Base-by-base conservation (phyloP, 805 yeast species). In the Saccharomycopsis guyanensis region DNA sequence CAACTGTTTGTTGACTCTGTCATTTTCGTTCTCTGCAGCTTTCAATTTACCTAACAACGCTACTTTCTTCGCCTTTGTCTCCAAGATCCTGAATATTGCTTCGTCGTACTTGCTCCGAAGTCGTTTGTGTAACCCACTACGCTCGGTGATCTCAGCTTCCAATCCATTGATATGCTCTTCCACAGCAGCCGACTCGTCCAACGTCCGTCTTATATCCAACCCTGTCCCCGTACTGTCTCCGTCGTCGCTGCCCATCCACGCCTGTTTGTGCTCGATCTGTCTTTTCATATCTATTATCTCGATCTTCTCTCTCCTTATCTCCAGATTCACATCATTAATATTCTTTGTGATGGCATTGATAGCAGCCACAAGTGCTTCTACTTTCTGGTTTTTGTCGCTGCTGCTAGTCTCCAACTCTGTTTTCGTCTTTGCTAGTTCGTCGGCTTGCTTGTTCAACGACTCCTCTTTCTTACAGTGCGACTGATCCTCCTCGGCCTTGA, bases 31-130 rank as follows among this genome's bases (percentile, higher is more conserved):
- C 22, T 50, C 50, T n/a, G 35, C 29, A 4, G 12, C 15, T 3
- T 43, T 43, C 32, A 50, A 40, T 19, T 40, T 35, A n/a, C 44
- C 47, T 4, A 40, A 7, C 8, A 50, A 27, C 12, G 42, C 24
- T 15, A 46, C 41, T 35, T 49, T 46, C 32, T 50, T 50, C 19
- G 46, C 50, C 19, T 50, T 50, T 4, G 50, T 22, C 31, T 50
- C 43, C 7, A 50, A 25, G n/a, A 43, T 40, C 27, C 31, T 42
- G 31, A 50, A 46, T 6, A 46, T 33, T 20, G 38, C 40, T 22
- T 50, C 50, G 27, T 50, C 53, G 23, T 50, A 50, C 16, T 41
- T 39, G 15, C 32, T 25, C 20, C 47, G 39, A 10, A 47, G 39
- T 7, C 15, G 32, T 34, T 43, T 47, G 20, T 31, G 24, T 32